Evolutionary conservation across 257 asterid genomes (phyloP), one percentile per base, ranked within the genome.

Genomic region (Ajuga chamaepitys): DNA sequence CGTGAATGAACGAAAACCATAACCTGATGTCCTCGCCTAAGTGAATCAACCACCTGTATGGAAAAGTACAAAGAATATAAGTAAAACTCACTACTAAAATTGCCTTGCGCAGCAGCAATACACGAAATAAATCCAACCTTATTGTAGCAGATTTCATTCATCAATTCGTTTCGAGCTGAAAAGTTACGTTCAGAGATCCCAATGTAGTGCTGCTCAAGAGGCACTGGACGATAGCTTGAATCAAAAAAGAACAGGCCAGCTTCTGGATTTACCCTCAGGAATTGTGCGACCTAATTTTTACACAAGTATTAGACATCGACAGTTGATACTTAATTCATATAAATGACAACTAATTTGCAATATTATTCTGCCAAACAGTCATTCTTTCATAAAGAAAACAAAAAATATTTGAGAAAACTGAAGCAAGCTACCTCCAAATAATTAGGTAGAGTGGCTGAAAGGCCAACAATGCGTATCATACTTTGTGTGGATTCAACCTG

Each of bases 401-500:
- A 37, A 41, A 56, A 66, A 20, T 26, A 61, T n/a, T 28, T 54
- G 21, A 72, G 77, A 40, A 72, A 64, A 42, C 42, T 57, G 41
- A 57, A 60, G 71, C 18, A 62, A 58, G 51, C 51, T 71, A 93
- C 99, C 99, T 93, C 97, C 77, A 89, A 76, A 80, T 93, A 93
- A 72, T 88, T 89, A 68, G 99, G 99, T 53, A 93, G 79, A 42
- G 97, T 93, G 68, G 99, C 99, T 72, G 99, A 93, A 75, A 93
- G 96, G 64, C 99, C 99, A 68, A 93, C 99, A 25, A 93, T 89
- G 57, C 99, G 97, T 32, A 93, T 93, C 99, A 93, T 93, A 74
- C 95, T 85, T 77, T 93, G 99, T n/a, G 97, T 82, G 64, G 96
- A 87, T 77, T 93, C 99, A 51, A 93, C 99, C 99, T 89, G 95